Conservation (phyloP, 495 filamentous ascomycete genomes). For the Hypoxylon perforatum region DNA sequence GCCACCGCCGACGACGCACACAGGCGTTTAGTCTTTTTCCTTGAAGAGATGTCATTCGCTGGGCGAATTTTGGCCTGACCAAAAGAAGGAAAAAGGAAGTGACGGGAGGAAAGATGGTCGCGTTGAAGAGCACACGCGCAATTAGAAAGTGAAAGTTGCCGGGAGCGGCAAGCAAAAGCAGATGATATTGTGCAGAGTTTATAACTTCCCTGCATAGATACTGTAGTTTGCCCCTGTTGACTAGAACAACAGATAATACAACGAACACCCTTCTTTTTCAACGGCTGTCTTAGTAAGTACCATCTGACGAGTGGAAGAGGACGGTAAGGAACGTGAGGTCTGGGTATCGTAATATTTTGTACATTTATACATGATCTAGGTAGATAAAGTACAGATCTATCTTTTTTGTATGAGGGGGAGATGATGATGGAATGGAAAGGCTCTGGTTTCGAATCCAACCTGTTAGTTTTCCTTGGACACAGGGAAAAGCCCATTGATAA, state of each 20-base stretch:
- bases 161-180: conserved; percentile 16
- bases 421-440: too few relatives aligned
- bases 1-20: conserved; percentile 19
- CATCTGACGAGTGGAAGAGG: too few relatives aligned
- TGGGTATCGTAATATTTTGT: too few relatives aligned
- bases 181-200: conserved; percentile 27
- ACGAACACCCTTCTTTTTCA: conserved; percentile 29
- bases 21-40: conserved; percentile 11
- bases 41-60: conserved; percentile 37
- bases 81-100: conserved; percentile 15
- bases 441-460: too few relatives aligned
- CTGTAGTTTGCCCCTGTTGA: conserved; percentile 31
- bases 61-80: conserved; percentile 30
- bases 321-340: conserved; percentile 5
- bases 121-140: conserved; percentile 11
- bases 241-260: conserved; percentile 40
- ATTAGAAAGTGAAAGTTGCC: conserved; percentile 37
- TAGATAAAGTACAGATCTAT: too few relatives aligned
- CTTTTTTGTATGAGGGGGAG: too few relatives aligned
- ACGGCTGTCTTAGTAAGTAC: too few relatives aligned
- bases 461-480: neutral
- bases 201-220: conserved; percentile 20
- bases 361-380: conserved; percentile 1
- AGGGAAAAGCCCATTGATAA: too few relatives aligned
- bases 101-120: neutral